Evolutionary conservation across 305 asterid species (phyloP).

Genomic region (Fraxinus latifolia): DNA sequence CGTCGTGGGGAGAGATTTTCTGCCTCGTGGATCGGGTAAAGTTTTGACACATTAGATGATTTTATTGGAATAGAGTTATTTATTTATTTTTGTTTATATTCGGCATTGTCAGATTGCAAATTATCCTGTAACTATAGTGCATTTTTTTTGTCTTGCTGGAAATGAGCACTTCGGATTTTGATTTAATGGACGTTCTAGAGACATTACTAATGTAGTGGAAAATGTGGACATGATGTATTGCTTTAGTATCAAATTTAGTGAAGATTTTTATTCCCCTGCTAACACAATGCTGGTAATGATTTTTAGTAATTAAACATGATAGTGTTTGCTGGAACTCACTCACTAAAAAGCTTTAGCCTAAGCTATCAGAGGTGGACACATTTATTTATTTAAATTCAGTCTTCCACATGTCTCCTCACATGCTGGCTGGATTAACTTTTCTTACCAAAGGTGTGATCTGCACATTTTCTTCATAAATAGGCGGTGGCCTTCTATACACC

Average conservation of each 20-base stretch:
- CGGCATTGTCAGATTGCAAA: neutral
- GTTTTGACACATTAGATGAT: neutral
- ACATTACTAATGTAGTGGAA: neutral
- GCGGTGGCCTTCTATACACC: neutral
- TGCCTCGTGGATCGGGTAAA: conserved; percentile 98
- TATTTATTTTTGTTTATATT: neutral
- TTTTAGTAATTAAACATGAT: neutral
- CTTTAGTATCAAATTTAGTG: neutral
- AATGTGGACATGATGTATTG: neutral
- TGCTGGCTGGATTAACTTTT: neutral
- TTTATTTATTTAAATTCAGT: neutral
- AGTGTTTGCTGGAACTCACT: neutral
- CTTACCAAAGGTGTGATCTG: neutral
- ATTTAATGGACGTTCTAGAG: conserved; percentile 6
- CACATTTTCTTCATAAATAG: neutral
- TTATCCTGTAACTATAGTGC: neutral
- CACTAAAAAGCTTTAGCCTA: neutral
- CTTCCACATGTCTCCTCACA: neutral
- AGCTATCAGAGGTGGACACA: neutral
- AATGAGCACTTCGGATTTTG: conserved; percentile 2
- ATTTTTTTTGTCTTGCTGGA: neutral
- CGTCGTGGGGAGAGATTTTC: conserved; percentile 93
- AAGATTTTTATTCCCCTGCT: neutral
- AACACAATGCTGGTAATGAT: conserved; percentile 9
- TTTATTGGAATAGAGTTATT: neutral